Percentiles rank a stretch among this genome's conserved stretches.
phyloP scores from a whole-genome alignment of 768 basidiomycete species.

The Daedalea quercina region DNA sequence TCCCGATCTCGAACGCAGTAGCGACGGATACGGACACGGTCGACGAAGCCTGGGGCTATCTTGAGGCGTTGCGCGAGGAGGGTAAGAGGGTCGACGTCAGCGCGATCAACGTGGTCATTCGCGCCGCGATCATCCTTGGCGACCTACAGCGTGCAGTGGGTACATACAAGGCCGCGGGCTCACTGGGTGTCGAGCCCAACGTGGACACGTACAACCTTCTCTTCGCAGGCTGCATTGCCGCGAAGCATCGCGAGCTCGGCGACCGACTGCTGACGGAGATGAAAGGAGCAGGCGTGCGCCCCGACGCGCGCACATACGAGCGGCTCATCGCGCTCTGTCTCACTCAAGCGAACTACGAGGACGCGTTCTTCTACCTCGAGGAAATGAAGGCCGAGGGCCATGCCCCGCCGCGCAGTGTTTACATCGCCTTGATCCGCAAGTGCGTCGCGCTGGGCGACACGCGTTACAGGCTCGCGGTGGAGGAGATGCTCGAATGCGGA shows the following conservation, averaged over 20 bases:
- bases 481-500: constrained; percentile 66
- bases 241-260: constrained; percentile 58
- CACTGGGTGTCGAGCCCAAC: constrained; percentile 50
- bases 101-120: constrained; percentile 61
- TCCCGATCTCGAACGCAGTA: constrained; percentile 46
- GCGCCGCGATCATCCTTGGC: constrained; percentile 49
- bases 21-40: constrained; percentile 42
- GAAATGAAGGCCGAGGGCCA: constrained; percentile 70
- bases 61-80: constrained; percentile 53
- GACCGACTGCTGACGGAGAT: constrained; percentile 63
- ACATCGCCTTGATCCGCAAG: constrained; percentile 52
- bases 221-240: constrained; percentile 54
- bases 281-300: constrained; percentile 46
- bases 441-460: constrained; percentile 52
- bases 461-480: constrained; percentile 55
- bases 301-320: constrained; percentile 58
- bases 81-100: constrained; percentile 47
- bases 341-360: constrained; percentile 69
- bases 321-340: constrained; percentile 65
- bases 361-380: constrained; percentile 84
- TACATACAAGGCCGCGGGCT: constrained; percentile 57
- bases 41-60: constrained; percentile 56
- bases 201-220: constrained; percentile 65
- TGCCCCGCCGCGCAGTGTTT: constrained; percentile 47
- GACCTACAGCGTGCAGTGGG: constrained; percentile 76